These are phyloP conservation scores for Tolypocladium endophyticum DNA, from an alignment of 2,329 filamentous ascomycete genomes.

Conservation along the genomic window DNA sequence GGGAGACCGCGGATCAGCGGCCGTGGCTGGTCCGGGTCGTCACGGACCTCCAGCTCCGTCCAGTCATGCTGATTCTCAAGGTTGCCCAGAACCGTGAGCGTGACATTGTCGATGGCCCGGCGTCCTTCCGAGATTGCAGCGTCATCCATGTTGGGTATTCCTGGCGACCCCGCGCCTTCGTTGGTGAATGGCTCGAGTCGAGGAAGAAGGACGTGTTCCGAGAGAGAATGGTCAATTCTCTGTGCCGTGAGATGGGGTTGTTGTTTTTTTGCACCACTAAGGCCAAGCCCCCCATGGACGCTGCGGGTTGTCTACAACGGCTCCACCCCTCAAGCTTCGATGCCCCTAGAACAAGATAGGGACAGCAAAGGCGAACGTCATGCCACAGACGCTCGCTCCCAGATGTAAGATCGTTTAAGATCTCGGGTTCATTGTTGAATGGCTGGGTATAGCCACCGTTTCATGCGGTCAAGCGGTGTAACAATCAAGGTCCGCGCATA, in stretches of 20 bases:
- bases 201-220: background rate
- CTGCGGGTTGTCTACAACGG: background rate
- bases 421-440: background rate
- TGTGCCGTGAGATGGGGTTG: too few relatives aligned
- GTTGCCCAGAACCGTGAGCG: constrained; percentile 52
- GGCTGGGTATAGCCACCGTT: too few relatives aligned
- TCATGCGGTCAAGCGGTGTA: too few relatives aligned
- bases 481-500: too few relatives aligned
- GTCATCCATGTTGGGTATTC: background rate
- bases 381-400: background rate
- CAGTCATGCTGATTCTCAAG: constrained; percentile 68
- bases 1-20: constrained; percentile 64
- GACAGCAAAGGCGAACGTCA: background rate
- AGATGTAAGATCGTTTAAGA: background rate
- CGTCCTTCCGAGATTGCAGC: background rate
- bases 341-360: too few relatives aligned
- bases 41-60: constrained; percentile 49
- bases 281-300: too few relatives aligned
- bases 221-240: background rate
- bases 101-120: constrained; percentile 11
- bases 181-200: background rate
- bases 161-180: background rate
- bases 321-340: background rate
- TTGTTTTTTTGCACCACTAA: background rate
- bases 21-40: constrained; percentile 33